A percentile compares a stretch with the other conserved stretches of the same genome.
Conservation (phyloP, 2,329 filamentous ascomycete species). For the Fusarium graminum region DNA sequence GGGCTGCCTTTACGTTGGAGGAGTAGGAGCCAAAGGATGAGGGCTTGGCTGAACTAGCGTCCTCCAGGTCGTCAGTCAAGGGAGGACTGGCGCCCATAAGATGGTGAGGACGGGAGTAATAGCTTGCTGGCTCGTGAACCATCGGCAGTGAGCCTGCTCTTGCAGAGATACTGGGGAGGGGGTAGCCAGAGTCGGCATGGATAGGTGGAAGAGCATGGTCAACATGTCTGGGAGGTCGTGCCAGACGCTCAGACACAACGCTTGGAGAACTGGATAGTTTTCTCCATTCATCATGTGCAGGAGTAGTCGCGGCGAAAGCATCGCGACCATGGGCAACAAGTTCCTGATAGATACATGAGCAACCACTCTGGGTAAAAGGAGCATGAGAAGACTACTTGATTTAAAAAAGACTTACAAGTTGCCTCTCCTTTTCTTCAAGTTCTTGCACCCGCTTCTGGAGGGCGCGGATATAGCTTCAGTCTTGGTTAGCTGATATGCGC, state of each 20-base stretch:
- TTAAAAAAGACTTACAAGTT: slow-evolving; percentile 39
- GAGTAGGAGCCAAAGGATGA: slow-evolving; percentile 49
- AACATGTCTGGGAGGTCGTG: slow-evolving; percentile 23
- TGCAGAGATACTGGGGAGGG: slow-evolving; percentile 31
- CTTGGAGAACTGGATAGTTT: slow-evolving; percentile 40
- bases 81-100: slow-evolving; percentile 48
- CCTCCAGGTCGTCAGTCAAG: slow-evolving; percentile 48
- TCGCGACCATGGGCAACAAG: slow-evolving; percentile 31
- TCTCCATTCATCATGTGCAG: slow-evolving; percentile 44
- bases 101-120: slow-evolving; percentile 34
- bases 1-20: slow-evolving; percentile 46
- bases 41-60: slow-evolving; percentile 35
- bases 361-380: background rate
- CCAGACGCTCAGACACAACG: slow-evolving; percentile 35
- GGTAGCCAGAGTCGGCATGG: slow-evolving; percentile 35
- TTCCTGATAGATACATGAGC: slow-evolving; percentile 32
- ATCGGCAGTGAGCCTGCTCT: slow-evolving; percentile 32
- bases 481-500: slow-evolving; percentile 9
- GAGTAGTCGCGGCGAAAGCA: slow-evolving; percentile 37
- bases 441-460: slow-evolving; percentile 49
- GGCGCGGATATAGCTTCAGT: slow-evolving; percentile 45
- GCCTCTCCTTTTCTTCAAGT: slow-evolving; percentile 46
- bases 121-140: slow-evolving; percentile 38
- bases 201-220: slow-evolving; percentile 44
- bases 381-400: slow-evolving; percentile 7